Evolutionary conservation across 1,139 yeast species (phyloP).

Genomic region (Lodderomyces elongisporus): DNA sequence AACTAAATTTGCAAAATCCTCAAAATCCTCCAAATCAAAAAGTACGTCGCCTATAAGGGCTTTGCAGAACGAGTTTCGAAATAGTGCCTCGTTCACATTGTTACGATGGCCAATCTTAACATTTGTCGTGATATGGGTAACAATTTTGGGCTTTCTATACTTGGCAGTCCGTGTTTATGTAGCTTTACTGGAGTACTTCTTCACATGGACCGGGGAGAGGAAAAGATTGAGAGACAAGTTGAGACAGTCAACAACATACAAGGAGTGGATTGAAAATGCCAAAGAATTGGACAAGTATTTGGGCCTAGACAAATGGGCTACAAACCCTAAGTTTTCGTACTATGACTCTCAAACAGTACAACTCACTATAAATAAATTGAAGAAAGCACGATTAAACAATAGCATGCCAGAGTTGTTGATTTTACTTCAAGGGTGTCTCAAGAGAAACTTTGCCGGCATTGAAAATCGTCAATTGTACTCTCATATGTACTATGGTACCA

Average conservation of each 20-base stretch:
- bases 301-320: conserved; percentile 60
- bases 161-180: conserved; percentile 55
- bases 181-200: conserved; percentile 54
- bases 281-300: conserved; percentile 51
- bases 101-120: conserved; percentile 64
- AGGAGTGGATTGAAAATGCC: conserved; percentile 64
- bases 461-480: conserved; percentile 70
- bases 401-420: conserved; percentile 46
- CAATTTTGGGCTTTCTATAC: conserved; percentile 46
- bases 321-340: conserved; percentile 57
- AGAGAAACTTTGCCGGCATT: conserved; percentile 73
- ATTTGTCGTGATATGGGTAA: conserved; percentile 50
- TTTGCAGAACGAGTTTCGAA: conserved; percentile 40
- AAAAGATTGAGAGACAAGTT: conserved; percentile 45
- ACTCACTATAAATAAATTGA: conserved; percentile 45
- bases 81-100: conserved; percentile 46
- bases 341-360: conserved; percentile 63
- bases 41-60: conserved; percentile 9
- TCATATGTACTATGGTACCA: conserved; percentile 74
- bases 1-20: neutral
- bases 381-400: conserved; percentile 26
- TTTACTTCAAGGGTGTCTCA: conserved; percentile 62
- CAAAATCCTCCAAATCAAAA: neutral
- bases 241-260: conserved; percentile 45
- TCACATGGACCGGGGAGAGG: conserved; percentile 60